These are phyloP conservation scores for Eruca vesicaria DNA, from an alignment of 441 rosid species.

Conservation along the genomic window DNA sequence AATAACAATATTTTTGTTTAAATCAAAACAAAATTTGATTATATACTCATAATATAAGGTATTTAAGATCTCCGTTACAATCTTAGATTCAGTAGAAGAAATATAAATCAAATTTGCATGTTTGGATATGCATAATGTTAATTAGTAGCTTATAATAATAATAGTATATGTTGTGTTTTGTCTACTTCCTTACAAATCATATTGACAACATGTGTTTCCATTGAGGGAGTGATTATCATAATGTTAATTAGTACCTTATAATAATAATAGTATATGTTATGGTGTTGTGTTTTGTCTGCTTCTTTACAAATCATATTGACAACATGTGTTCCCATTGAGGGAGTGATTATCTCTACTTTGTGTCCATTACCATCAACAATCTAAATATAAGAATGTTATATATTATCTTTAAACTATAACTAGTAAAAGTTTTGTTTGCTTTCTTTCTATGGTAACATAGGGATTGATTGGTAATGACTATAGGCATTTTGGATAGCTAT, in stretches of 20 bases:
- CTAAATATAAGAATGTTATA: background rate
- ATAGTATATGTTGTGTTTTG: background rate
- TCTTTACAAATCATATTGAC: conserved; percentile 22
- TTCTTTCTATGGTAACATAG: too few relatives aligned
- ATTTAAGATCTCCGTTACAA: too few relatives aligned
- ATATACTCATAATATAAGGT: too few relatives aligned
- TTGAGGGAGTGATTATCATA: conserved; percentile 24
- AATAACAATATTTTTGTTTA: too few relatives aligned
- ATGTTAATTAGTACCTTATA: background rate
- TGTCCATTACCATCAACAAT: conserved; percentile 29
- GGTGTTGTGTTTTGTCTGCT: conserved; percentile 18
- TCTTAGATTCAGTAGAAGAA: too few relatives aligned
- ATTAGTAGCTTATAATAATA: background rate
- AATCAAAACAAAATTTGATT: too few relatives aligned
- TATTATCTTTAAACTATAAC: conserved; percentile 25
- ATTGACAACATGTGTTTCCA: conserved; percentile 17
- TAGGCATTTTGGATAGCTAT: too few relatives aligned
- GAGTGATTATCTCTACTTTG: conserved; percentile 29
- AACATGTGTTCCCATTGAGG: conserved; percentile 27
- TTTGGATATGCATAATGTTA: too few relatives aligned
- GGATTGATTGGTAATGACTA: too few relatives aligned
- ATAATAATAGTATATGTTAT: background rate
- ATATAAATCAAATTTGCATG: too few relatives aligned
- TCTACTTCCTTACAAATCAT: conserved; percentile 28
- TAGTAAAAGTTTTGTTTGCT: too few relatives aligned